Base-by-base conservation (phyloP, 345 rosid species). In the Gossypium anomalum region DNA sequence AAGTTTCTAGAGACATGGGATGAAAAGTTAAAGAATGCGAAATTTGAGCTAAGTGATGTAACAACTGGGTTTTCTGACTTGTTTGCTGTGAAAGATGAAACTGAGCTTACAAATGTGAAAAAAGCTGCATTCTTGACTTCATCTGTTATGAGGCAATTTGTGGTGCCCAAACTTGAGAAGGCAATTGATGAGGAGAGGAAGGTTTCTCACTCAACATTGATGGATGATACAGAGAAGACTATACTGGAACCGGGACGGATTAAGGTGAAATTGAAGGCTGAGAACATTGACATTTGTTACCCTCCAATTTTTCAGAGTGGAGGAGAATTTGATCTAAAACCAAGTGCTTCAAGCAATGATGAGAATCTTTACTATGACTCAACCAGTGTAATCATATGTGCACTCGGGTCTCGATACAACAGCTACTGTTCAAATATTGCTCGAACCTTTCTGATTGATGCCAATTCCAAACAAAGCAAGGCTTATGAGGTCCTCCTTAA, bases 301-400 rank as follows among this genome's bases (percentile, higher is more conserved):
- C 88, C 86, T 64, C 88, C 90, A 1, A 82, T 87, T 38, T 87
- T 87, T 69, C 90, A 87, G 78, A 87, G 90, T 75, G 88, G 88
- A 55, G 85, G 83, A 20, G 76, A 25, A 55, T 87, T 87, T 81
- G 84, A 83, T 77, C 78, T 87, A 10, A 87, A 76, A 73, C 88
- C 86, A 7, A 83, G 82, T 76, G 90, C 90, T 15, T 75, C 87
- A 13, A 87, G 90, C 87, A 85, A 85, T 45, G 84, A 82, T 53
- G 80, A 87, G 53, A 53, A 65, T 43, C 84, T 85, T 15, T 76
- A 82, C 75, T 85, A 83, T 77, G 90, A 85, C 64, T 79, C 90
- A 22, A 73, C 82, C 17, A 82, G 90, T 79, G 87, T 87, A 16
- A 83, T 87, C n/a, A 77, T 85, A 61, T 87, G 90, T 71, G 88